Conservation (phyloP, 805 yeast species). For the Torulaspora gathmanii region DNA sequence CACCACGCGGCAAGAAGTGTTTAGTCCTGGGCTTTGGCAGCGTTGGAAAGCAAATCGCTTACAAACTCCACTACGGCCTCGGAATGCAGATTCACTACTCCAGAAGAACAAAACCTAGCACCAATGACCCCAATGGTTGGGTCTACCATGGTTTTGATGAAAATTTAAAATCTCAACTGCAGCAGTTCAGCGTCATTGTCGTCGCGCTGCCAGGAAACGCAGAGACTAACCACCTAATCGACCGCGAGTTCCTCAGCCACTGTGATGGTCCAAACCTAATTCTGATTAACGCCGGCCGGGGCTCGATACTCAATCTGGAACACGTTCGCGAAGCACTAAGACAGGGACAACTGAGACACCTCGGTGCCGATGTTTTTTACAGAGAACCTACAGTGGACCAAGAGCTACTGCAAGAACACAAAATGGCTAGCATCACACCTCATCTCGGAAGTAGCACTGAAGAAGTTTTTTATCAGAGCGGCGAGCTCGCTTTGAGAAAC, state of each 20-base stretch:
- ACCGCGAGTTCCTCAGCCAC: conserved; percentile 38
- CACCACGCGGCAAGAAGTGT: conserved; percentile 50
- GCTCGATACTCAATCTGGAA: conserved; percentile 48
- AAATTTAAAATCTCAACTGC: conserved; percentile 35
- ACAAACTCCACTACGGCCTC: conserved; percentile 42
- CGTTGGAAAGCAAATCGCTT: conserved; percentile 53
- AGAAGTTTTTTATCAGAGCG: conserved; percentile 43
- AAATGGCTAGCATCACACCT: conserved; percentile 53
- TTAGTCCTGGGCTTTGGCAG: conserved; percentile 59
- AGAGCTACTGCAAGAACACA: conserved; percentile 19
- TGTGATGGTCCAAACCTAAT: conserved; percentile 22
- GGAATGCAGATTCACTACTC: conserved; percentile 59
- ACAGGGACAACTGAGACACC: conserved; percentile 46
- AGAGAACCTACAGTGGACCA: conserved; percentile 45
- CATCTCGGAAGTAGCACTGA: conserved; percentile 58
- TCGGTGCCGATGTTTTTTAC: conserved; percentile 59
- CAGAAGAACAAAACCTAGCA: conserved; percentile 42
- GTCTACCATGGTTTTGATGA: conserved; percentile 36
- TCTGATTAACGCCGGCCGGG: conserved; percentile 59
- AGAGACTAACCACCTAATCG: conserved; percentile 47
- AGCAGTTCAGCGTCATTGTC: conserved; percentile 48
- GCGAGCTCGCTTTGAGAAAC: conserved; percentile 32
- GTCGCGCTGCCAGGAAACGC: conserved; percentile 55
- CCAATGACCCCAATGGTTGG: conserved; percentile 28
- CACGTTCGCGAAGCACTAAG: conserved; percentile 43